Evolutionary conservation across 106 monocot genomes (phyloP).

Genomic region (Phalaenopsis equestris): DNA sequence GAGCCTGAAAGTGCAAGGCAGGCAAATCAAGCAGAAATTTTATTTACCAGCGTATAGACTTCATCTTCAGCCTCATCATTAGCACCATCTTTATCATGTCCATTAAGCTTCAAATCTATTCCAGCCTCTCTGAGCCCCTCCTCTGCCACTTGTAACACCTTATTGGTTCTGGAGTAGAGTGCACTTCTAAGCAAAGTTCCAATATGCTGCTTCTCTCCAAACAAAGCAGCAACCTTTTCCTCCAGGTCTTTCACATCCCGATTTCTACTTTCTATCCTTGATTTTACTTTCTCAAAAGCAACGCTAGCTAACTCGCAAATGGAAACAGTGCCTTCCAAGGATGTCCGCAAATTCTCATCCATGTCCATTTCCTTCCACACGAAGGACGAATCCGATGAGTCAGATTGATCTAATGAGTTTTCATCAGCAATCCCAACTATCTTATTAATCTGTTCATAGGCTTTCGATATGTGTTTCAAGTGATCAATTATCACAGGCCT

Average conservation of each 20-base stretch:
- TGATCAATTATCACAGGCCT: slow-evolving; percentile 69
- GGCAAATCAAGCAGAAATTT: neutral
- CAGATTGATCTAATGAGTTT: slow-evolving; percentile 20
- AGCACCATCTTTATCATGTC: slow-evolving; percentile 9
- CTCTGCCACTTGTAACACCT: slow-evolving; percentile 68
- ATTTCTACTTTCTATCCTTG: slow-evolving; percentile 29
- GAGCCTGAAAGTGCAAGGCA: neutral
- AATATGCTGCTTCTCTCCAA: slow-evolving; percentile 83
- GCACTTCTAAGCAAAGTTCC: slow-evolving; percentile 81
- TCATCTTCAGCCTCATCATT: slow-evolving; percentile 48
- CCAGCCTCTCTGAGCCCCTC: slow-evolving; percentile 73
- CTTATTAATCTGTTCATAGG: slow-evolving; percentile 37
- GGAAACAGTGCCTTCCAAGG: slow-evolving; percentile 44
- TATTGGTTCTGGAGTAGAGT: slow-evolving; percentile 55
- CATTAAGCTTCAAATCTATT: slow-evolving; percentile 53
- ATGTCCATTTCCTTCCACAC: slow-evolving; percentile 69
- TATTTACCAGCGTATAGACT: slow-evolving; percentile 81
- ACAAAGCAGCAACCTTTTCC: slow-evolving; percentile 40
- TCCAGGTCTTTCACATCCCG: slow-evolving; percentile 28
- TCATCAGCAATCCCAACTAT: slow-evolving; percentile 30
- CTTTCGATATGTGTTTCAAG: slow-evolving; percentile 55
- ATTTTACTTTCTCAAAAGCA: slow-evolving; percentile 54
- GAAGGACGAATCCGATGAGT: slow-evolving; percentile 49
- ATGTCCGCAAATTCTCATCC: slow-evolving; percentile 48
- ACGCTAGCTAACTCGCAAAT: slow-evolving; percentile 47